Evolutionary conservation across 345 rosid genomes (phyloP).

Genomic region (Dovyalis caffra): DNA sequence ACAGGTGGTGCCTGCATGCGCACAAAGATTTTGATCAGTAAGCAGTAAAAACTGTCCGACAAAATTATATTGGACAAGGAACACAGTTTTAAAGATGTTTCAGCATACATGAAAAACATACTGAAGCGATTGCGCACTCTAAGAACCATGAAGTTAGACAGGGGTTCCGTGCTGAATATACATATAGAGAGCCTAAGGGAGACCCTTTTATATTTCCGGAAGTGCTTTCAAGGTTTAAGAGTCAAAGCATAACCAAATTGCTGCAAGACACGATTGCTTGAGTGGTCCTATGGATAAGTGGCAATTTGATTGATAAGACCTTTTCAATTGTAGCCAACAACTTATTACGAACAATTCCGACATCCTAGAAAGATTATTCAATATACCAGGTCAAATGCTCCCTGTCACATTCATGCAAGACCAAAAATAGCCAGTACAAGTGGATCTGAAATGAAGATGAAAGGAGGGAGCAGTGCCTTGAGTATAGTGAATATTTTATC

Average conservation of each 20-base stretch:
- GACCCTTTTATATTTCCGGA: background rate
- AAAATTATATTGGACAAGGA: background rate
- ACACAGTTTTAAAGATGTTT: background rate
- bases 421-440: background rate
- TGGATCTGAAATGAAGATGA: background rate
- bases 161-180: background rate
- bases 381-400: background rate
- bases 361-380: background rate
- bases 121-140: background rate
- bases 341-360: too few relatives aligned
- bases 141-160: background rate
- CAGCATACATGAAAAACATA: background rate
- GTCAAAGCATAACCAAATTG: background rate
- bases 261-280: background rate
- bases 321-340: too few relatives aligned
- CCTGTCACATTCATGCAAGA: background rate
- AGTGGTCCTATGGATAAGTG: too few relatives aligned
- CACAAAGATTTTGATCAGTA: conserved; percentile 3
- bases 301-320: too few relatives aligned
- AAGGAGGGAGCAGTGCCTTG: background rate
- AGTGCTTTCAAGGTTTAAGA: background rate
- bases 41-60: background rate
- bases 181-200: background rate
- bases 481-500: background rate
- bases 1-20: conserved; percentile 87